Base-by-base conservation (phyloP, 345 rosid species). In the Brassica carinata region DNA sequence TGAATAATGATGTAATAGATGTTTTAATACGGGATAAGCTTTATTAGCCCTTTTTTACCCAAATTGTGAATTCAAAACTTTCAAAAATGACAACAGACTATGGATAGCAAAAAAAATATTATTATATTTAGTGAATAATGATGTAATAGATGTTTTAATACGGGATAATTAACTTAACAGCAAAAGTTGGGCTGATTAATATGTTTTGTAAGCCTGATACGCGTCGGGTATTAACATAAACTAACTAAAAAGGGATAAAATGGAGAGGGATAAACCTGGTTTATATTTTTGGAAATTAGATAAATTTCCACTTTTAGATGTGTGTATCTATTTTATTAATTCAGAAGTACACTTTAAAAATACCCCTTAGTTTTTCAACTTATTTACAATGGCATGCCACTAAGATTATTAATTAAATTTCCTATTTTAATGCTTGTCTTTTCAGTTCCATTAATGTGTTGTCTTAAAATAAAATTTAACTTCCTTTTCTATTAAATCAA, bases 261-360 rank as follows among this genome's bases (percentile, higher is more conserved):
- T 64, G 36, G 29, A 71, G 40, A 53, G n/a, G 31, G 59, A 78
- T 77, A 14, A 77, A 7, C 2, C 19, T 63, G 0, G 31, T 64
- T 51, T 57, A 36, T 51, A 31, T 34, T 36, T 36, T 65, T 36
- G 61, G 17, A 72, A 71, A 40, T 40, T 3, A 72, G 82, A 72
- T 79, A 73, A 66, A 36, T 18, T 40, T 79, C 67, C 53, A 55
- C 67, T 33, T 64, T 6, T 71, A 23, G 81, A 53, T 65, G 66
- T 27, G 40, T 51, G 33, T 38, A 38, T n/a, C n/a, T n/a, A n/a
- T n/a, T n/a, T n/a, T n/a, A n/a, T n/a, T n/a, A n/a, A n/a, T n/a
- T n/a, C n/a, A n/a, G n/a, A n/a, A n/a, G n/a, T n/a, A n/a, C n/a
- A n/a, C n/a, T n/a, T n/a, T n/a, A n/a, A n/a, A n/a, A n/a, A n/a